Evolutionary conservation across 2,329 filamentous ascomycete species (phyloP), one percentile per base, ranked within the genome.

Genomic region (Ophiostoma montium): DNA sequence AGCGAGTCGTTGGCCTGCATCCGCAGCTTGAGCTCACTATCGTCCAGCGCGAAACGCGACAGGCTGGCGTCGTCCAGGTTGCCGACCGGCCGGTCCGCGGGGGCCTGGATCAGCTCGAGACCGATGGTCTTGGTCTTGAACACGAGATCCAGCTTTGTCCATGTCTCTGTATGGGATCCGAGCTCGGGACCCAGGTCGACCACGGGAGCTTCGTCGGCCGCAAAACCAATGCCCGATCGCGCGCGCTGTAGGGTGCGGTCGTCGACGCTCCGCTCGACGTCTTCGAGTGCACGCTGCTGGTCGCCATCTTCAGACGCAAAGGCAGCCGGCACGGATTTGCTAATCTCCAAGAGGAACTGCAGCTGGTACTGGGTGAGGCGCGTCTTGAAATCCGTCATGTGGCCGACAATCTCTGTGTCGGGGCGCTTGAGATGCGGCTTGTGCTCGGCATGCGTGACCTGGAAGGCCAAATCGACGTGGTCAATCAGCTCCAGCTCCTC

Each of bases 401-500:
- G 82, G 3, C 90, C 89, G 62, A 92, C 82, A 18, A 98, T 81
- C 65, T 96, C 90, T 46, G 88, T 82, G 59, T 98, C 90, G 0
- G 92, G 92, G 35, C 90, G 77, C 59, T 92, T 82, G 48, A 76
- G 71, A 13, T 84, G 84, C 31, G 76, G 64, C 57, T 78, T 80
- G 61, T 98, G 92, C 61, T 96, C 90, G 1, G 89, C 78, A 64
- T 95, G 90, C 2, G 84, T 94, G 55, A 98, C 82, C 53, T 85
- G 86, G 67, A 98, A 95, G 44, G 85, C 86, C 21, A 99, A 70
- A 61, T 98, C 92, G 12, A 98, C 88, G 57, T 95, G 88, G 59
- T 98, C 89, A 57, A 99, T 95, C 70, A 99, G 84, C 62, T 98
- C 87, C 8, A 98, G 71, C 62, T 95, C 88, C 63, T 98, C 92